Evolutionary conservation across 768 basidiomycete genomes (phyloP), one percentile per base, ranked within the genome.

Genomic region (Serendipita sp.): DNA sequence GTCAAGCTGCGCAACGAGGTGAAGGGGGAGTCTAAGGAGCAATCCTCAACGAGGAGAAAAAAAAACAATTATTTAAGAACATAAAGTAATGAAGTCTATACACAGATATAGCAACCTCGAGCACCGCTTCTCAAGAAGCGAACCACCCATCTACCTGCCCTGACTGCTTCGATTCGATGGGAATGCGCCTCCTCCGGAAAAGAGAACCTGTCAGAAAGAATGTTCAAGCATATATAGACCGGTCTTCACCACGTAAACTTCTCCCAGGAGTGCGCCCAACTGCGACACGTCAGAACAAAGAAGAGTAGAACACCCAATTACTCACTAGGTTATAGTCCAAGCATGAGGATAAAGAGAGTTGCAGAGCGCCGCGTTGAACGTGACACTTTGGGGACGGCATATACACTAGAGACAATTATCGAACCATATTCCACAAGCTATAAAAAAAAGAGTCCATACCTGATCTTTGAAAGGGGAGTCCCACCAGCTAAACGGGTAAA

Each of bases 401-500:
- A 58, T 34, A n/a, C 53, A 58, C 53, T 58, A 20, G 24, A 28
- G 53, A n/a, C 11, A n/a, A 28, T 31, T n/a, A 34, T 5, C 5
- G 14, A 58, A 34, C 26, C 17, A 22, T 31, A 58, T 11, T 26
- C 53, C 3, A 24, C 3, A 24, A 11, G 26, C 11, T 13, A 11
- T 9, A 28, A 9, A 51, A 14, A 14, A 38, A 38, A 38, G 38
- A 7, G 38, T 5, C 38, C 14, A 38, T 28, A 58, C 53, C 53
- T 58, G 53, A 34, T 58, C 53, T 11, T 28, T 58, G n/a, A 58
- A 58, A n/a, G 53, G 53, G 9, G 53, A 22, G 33, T 58, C 53
- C 53, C 53, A 58, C 53, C 53, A 58, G 33, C 53, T 58, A 24
- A 58, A 58, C 3, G 53, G 53, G 33, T 58, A 58, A 24, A 58